Conservation (phyloP, 2,329 filamentous ascomycete species). For the Ceratocystis variospora region DNA sequence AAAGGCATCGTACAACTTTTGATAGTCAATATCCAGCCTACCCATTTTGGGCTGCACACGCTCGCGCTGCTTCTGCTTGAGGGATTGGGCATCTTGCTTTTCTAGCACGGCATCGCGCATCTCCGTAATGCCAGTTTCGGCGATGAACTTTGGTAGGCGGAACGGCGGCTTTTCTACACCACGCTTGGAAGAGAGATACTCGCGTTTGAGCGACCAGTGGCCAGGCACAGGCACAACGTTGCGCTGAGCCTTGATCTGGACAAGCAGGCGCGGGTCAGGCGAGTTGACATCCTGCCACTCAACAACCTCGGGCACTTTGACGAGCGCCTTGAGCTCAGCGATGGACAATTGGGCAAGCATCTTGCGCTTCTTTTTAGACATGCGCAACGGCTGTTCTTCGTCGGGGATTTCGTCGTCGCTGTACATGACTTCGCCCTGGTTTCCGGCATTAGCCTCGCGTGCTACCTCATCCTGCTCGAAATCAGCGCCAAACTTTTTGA, state of each 20-base stretch:
- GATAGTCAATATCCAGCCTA: constrained; percentile 94
- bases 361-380: constrained; percentile 94
- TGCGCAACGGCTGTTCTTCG: constrained; percentile 50
- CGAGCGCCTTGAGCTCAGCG: constrained; percentile 85
- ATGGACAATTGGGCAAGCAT: constrained; percentile 83
- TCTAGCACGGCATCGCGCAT: constrained; percentile 95
- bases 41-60: constrained; percentile 92
- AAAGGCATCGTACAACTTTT: constrained; percentile 95
- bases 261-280: constrained; percentile 72
- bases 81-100: constrained; percentile 79
- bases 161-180: constrained; percentile 95
- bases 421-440: constrained; percentile 75
- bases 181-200: constrained; percentile 92
- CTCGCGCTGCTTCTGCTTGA: constrained; percentile 94
- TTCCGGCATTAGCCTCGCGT: constrained; percentile 52
- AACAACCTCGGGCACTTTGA: constrained; percentile 81
- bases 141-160: constrained; percentile 85
- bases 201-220: constrained; percentile 92
- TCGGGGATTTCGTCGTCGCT: constrained; percentile 76
- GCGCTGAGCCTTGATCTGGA: constrained; percentile 87
- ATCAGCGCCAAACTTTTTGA: constrained; percentile 60
- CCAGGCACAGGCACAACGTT: constrained; percentile 90
- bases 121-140: constrained; percentile 91
- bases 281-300: constrained; percentile 96
- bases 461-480: constrained; percentile 48